Percentiles rank a stretch among this genome's conserved stretches.
Conservation (phyloP, 31 red algal species). For the Asparagopsis taxiformis region DNA sequence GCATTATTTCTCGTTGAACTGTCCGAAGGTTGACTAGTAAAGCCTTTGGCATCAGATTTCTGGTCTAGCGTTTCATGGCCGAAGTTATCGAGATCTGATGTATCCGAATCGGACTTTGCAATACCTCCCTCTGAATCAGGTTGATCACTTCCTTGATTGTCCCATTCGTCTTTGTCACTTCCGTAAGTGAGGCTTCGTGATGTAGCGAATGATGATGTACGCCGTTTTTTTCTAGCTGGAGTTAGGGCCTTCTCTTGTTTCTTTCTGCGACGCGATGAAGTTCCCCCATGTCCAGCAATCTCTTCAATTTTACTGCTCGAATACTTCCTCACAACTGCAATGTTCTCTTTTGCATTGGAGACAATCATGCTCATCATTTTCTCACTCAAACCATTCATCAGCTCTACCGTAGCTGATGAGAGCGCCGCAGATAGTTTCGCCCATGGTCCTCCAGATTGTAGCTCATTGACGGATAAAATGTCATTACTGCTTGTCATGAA, state of each 20-base stretch:
- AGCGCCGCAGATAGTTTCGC: background rate
- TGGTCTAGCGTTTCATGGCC: background rate
- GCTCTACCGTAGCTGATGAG: background rate
- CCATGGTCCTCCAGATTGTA: background rate
- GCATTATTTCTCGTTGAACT: background rate
- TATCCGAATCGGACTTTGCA: slow-evolving; percentile 10
- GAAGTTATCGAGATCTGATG: slow-evolving; percentile 20
- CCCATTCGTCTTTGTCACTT: background rate
- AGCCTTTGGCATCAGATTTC: background rate
- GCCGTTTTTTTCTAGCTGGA: background rate
- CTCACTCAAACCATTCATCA: background rate
- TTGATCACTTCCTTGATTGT: background rate
- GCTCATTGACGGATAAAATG: background rate
- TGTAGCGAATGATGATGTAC: background rate
- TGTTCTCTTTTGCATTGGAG: background rate
- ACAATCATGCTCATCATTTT: slow-evolving; percentile 2
- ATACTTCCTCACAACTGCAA: background rate
- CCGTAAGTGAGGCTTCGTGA: too few relatives aligned
- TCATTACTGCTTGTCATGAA: background rate
- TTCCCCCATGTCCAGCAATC: background rate
- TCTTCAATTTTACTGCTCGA: background rate
- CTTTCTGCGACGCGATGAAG: background rate
- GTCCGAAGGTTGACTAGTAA: background rate
- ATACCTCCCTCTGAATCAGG: background rate
- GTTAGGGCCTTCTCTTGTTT: background rate